Evolutionary conservation across 108 stramenopile species (phyloP).

Genomic region (Cyclotella sp.): DNA sequence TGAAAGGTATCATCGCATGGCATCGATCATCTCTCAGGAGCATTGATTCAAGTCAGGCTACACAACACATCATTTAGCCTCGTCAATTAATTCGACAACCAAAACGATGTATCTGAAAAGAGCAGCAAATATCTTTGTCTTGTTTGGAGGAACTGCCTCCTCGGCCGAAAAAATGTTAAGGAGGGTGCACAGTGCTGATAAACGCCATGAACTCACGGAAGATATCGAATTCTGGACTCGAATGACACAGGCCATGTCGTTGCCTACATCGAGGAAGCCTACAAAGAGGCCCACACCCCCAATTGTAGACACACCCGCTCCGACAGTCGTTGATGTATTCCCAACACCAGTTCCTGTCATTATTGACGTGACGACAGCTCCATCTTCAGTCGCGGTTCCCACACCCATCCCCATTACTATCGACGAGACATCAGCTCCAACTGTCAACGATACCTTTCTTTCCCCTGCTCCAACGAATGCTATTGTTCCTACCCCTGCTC

Average conservation of each 20-base stretch:
- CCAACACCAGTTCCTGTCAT: neutral
- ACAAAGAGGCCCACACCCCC: neutral
- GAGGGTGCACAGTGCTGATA: neutral
- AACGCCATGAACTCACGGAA: conserved; percentile 16
- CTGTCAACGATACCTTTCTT: neutral
- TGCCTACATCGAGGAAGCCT: neutral
- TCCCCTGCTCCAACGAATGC: neutral
- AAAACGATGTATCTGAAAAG: conserved; percentile 5
- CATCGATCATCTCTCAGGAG: too few relatives aligned
- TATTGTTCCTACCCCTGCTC: neutral
- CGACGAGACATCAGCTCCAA: too few relatives aligned
- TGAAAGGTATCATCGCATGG: too few relatives aligned
- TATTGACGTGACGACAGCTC: neutral
- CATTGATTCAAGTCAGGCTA: too few relatives aligned
- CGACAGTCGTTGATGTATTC: neutral
- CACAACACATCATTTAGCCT: too few relatives aligned
- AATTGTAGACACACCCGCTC: neutral
- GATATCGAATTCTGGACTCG: conserved; percentile 32
- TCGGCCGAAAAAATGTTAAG: neutral
- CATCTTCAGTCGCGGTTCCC: too few relatives aligned
- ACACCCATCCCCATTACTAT: too few relatives aligned
- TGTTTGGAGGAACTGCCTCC: neutral
- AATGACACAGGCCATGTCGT: conserved; percentile 25
- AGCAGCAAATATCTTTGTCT: conserved; percentile 1
- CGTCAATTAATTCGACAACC: neutral